A percentile compares a stretch with the other conserved stretches of the same genome.
Conservation (phyloP, 257 asterid species). For the Rehmannia glutinosa region DNA sequence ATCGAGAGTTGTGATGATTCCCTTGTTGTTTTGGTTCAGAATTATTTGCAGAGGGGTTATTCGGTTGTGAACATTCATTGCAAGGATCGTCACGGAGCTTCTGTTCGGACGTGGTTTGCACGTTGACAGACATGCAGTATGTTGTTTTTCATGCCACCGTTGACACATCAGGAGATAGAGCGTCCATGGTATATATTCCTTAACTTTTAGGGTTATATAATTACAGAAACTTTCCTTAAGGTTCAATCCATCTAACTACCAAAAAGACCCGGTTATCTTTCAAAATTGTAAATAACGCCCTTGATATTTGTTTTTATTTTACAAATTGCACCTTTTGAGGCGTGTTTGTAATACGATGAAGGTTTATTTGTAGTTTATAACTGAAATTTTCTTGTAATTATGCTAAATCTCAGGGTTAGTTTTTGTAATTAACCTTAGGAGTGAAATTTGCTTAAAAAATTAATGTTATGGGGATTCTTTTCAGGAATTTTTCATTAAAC, state of each 20-base stretch:
- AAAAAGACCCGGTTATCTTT: too few species aligned
- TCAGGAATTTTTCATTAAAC: conserved; percentile 73
- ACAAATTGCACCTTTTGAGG: too few species aligned
- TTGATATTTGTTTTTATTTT: too few species aligned
- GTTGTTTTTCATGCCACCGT: conserved; percentile 8
- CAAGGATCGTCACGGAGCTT: conserved; percentile 64
- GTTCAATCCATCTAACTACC: too few species aligned
- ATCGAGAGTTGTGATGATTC: conserved; percentile 31
- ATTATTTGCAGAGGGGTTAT: conserved; percentile 62
- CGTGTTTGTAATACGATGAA: too few species aligned
- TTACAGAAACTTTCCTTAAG: too few species aligned
- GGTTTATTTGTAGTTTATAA: too few species aligned
- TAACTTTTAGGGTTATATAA: too few species aligned
- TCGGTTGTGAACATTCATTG: conserved; percentile 62
- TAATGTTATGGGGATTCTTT: background rate
- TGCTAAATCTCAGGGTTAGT: too few species aligned
- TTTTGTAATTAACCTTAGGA: background rate
- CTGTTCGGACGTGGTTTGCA: conserved; percentile 75
- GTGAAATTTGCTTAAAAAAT: background rate
- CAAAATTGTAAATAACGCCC: too few species aligned
- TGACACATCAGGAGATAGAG: background rate
- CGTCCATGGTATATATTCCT: too few species aligned
- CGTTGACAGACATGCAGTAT: conserved; percentile 75
- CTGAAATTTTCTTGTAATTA: too few species aligned
- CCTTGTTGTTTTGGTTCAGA: conserved; percentile 50